Base-by-base conservation (phyloP, 495 filamentous ascomycete species). In the Aspergillus funiculosus region DNA sequence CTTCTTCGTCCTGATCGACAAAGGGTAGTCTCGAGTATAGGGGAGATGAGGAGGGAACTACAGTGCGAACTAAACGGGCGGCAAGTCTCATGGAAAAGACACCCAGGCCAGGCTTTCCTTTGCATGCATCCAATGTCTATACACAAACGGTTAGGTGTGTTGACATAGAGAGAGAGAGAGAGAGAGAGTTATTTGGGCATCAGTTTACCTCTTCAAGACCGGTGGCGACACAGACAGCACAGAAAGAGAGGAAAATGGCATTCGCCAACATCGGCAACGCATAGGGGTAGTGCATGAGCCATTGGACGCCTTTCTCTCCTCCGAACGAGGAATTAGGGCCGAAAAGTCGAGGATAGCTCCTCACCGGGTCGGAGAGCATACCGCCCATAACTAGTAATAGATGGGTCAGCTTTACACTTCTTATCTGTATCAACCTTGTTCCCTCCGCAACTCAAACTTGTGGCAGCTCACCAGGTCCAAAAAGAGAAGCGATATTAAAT, bases 401-500 rank as follows among this genome's bases (percentile, higher is more conserved):
- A n/a, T n/a, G n/a, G n/a, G 44, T 60, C 25, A 63, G 53, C 37
- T n/a, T n/a, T n/a, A n/a, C n/a, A n/a, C n/a, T n/a, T n/a, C n/a
- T n/a, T n/a, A n/a, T n/a, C n/a, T n/a, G n/a, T n/a, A n/a, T n/a
- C 19, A 25, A 30, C 14, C 6, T 1, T 38, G 17, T 15, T 22
- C 10, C 13, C n/a, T 11, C 37, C 24, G 45, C 18, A 44, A 13
- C 20, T 7, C 13, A 50, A 13, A 8, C 17, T 24, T 24, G 20
- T 15, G 5, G 14, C 6, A 17, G 61, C 71, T 61, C 38, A 75
- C 73, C 68, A 43, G 82, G 82, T n/a, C 85, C 86, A 51, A 88
- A 77, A 44, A 89, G 80, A 24, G 83, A 75, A 2, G 86, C 87
- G 48, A 89, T 74, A 55, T 90, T 90, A 56, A 88, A 90, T 5